Percentiles rank a stretch among this genome's conserved stretches.
These are phyloP conservation scores for Potentilla sterilis DNA, from an alignment of 306 rosid genomes.

Conservation along the genomic window DNA sequence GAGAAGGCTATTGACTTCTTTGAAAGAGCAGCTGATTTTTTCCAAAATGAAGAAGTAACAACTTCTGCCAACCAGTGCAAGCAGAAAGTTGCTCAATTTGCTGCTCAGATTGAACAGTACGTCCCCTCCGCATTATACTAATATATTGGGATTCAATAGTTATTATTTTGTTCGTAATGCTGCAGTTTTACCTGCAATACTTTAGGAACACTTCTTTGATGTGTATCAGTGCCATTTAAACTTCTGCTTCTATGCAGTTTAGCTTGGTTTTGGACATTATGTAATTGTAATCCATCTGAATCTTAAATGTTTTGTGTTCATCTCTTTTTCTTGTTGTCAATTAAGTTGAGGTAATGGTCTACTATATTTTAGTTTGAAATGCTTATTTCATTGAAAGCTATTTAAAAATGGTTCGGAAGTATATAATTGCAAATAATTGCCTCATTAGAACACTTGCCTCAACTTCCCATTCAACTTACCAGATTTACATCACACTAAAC, in stretches of 20 bases:
- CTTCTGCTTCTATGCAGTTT: too few relatives aligned
- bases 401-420: neutral
- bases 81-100: conserved; percentile 91
- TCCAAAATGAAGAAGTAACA: conserved; percentile 82
- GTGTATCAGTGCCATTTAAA: neutral
- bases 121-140: conserved; percentile 25
- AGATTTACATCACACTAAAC: neutral
- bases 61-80: conserved; percentile 91
- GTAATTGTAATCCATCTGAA: neutral
- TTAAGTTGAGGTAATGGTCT: too few relatives aligned
- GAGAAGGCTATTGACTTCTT: conserved; percentile 72
- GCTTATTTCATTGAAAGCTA: neutral
- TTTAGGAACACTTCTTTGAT: neutral
- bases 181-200: neutral
- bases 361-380: too few relatives aligned
- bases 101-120: conserved; percentile 94
- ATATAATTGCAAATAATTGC: neutral
- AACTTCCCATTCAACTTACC: neutral
- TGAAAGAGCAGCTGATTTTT: conserved; percentile 89
- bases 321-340: neutral
- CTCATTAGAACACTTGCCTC: neutral
- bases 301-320: neutral
- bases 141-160: conserved; percentile 11
- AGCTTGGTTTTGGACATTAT: neutral
- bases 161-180: neutral